Base-by-base conservation (phyloP, 1,284 basidiomycete species). In the Boletus hoseneyae region DNA sequence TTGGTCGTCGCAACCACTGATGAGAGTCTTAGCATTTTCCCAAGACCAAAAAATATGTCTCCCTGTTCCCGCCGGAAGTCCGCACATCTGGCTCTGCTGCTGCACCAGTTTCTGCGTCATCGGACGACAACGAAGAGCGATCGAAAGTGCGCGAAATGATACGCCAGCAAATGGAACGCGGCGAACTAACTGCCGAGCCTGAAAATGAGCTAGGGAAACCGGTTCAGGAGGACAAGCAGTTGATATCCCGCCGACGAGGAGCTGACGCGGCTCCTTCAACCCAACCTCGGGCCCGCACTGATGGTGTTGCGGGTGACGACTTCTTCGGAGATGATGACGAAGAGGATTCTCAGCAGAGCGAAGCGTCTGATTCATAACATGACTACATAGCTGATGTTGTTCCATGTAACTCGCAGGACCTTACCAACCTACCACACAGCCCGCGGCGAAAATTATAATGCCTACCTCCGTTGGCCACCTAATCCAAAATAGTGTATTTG, bases 11-110 rank as follows among this genome's bases (percentile, higher is more conserved):
- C 25, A 3, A 23, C n/a, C 10, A 18, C 48, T 57, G n/a, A 66
- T 16, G 12, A 19, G 18, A 1, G 9, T 45, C 16, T 15, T 52
- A 91, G 87, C 79, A 90, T 66, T 90, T 86, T 62, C 88, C 91
- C 4, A 92, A 87, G 68, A 73, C 79, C 18, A 79, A 84, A 62
- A 93, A 90, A 73, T 95, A 94, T 66, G 83, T 94, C 38, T 85
- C 91, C 3, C 73, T 95, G 33, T 93, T 91, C 65, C 90, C 91
- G 4, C 80, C 87, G 2, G 80, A 79, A 63, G 73, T 74, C 21
- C 80, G 80, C 45, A 59, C 71, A 39, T 67, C 69, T 44, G 66
- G 71, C 50, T 48, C 59, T 42, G 30, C 55, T 35, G 36, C 58
- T 35, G 36, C 48, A 23, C 42, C 52, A 1, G 46, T 56, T 18